Base-by-base conservation (phyloP, 1,284 basidiomycete genomes). In the Fereydounia khargensis region DNA sequence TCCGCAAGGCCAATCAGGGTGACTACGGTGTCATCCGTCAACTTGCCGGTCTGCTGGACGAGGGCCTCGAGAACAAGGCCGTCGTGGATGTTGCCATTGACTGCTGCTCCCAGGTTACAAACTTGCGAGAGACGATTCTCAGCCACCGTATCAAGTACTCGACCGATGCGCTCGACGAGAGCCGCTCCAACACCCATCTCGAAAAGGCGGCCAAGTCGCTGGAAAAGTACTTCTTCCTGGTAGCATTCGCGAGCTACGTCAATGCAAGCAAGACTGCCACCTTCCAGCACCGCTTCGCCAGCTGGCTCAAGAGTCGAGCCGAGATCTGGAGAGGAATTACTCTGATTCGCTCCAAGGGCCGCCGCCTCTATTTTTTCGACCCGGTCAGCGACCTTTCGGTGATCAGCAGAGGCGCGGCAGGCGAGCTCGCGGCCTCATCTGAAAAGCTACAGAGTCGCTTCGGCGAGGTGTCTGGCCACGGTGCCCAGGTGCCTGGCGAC, bases 221-320 rank as follows among this genome's bases (percentile, higher is more conserved):
- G 19, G 82, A 83, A 59, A 80, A 81, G 57, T 83, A 83, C 73
- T 96, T 95, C 79, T 97, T 97, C 78, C 84, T 94, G 54, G 88
- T 98, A 50, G 88, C 89, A 0, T 98, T 97, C 70, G 87, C 91
- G 2, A 89, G 86, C 53, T 99, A 90, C 66, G 86, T 95, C 7
- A 88, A 91, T 42, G 81, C 82, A 14, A 78, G 79, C 53, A 80
- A 84, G 24, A 82, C 83, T 10, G 80, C 82, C 14, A 77, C 78
- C 42, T 87, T 88, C 56, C 80, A 81, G 4, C 82, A 86, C 63
- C 85, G 83, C 14, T 97, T 97, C 73, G 86, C 86, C 3, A 81
- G 84, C 27, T 97, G 91, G 91, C 79, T 96, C 22, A 66, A 88
- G 84, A 79, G 84, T 6, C 83, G 94, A 31, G 86, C 87, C 6